Percentiles rank a stretch among this genome's conserved stretches.
Evolutionary conservation across 495 filamentous ascomycete genomes (phyloP).

Genomic region (Usnea hakonensis): DNA sequence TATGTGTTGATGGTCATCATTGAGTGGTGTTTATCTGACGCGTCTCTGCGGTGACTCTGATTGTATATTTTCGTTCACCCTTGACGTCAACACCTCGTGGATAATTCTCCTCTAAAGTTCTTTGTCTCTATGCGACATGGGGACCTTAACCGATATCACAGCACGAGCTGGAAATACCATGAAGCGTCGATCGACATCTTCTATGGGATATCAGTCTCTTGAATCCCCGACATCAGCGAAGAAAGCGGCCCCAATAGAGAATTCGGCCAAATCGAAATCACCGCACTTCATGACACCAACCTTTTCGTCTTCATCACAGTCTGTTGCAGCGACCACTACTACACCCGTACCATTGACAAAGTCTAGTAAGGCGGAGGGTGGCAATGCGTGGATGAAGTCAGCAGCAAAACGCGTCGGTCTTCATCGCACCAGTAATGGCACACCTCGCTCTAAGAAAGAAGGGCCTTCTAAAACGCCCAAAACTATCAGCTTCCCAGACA

Average conservation of each 20-base stretch:
- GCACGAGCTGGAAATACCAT: constrained; percentile 18
- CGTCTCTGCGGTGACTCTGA: neutral
- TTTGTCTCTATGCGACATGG: constrained; percentile 12
- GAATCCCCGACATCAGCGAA: constrained; percentile 2
- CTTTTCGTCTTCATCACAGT: constrained; percentile 19
- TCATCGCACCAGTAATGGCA: constrained; percentile 14
- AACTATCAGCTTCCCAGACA: constrained; percentile 21
- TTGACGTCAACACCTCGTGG: neutral
- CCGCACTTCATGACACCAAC: constrained; percentile 28
- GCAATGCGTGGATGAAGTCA: constrained; percentile 15
- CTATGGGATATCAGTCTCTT: constrained; percentile 15
- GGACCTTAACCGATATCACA: constrained; percentile 24
- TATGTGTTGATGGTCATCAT: neutral
- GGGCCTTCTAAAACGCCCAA: neutral
- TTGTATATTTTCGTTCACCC: neutral
- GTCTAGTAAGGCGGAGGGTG: constrained; percentile 7
- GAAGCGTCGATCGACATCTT: constrained; percentile 15
- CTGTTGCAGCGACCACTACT: neutral
- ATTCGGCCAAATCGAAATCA: constrained; percentile 8
- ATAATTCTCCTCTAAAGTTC: neutral
- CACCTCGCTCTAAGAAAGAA: constrained; percentile 23
- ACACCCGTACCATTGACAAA: constrained; percentile 13
- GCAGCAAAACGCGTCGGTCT: constrained; percentile 24
- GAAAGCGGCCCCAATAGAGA: constrained; percentile 15
- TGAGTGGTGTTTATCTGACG: neutral